Base-by-base conservation (phyloP, 805 yeast species). In the Candida andamanensis region DNA sequence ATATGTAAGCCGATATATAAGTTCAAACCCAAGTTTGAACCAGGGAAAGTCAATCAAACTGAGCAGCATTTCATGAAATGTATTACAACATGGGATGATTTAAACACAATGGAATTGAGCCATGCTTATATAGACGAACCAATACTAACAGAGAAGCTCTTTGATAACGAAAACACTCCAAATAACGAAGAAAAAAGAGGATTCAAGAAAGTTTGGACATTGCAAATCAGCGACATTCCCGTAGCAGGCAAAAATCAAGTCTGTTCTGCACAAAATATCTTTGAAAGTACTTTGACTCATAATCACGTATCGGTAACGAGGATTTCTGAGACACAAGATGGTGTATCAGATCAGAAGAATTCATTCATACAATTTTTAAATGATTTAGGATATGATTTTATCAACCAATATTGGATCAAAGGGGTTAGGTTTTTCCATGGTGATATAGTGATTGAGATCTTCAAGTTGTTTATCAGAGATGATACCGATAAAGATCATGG, bases 181-280 rank as follows among this genome's bases (percentile, higher is more conserved):
- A 9, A 24, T 22, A 19, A 8, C 8, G 22, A 2, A 31, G 22
- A 19, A 19, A 8, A 19, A 11, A 11, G 17, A 17, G 28, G 24
- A 6, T 30, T 16, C 36, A 41, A 46, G 41, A 35, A 63, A 46
- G 40, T 58, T 24, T 83, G 89, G 90, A 69, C 79, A 1, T 46
- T 83, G 6, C 82, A 75, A 43, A 63, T 78, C 16, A 63, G 75
- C 4, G 94, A 84, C 54, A 79, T 84, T 9, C 92, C 92, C 2
- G 74, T 79, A 5, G 89, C 85, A 7, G 90, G 90, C 3, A 57
- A 69, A 73, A 47, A 70, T 72, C 52, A 79, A 72, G 33, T 71
- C 69, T 15, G 76, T 72, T 37, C 94, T 32, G 69, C 67, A 3
- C 69, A 86, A 51, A 72, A 84, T 12, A 69, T 85, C 9, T 67